These are phyloP conservation scores for Acer campestre DNA, from an alignment of 345 rosid species.

Conservation along the genomic window DNA sequence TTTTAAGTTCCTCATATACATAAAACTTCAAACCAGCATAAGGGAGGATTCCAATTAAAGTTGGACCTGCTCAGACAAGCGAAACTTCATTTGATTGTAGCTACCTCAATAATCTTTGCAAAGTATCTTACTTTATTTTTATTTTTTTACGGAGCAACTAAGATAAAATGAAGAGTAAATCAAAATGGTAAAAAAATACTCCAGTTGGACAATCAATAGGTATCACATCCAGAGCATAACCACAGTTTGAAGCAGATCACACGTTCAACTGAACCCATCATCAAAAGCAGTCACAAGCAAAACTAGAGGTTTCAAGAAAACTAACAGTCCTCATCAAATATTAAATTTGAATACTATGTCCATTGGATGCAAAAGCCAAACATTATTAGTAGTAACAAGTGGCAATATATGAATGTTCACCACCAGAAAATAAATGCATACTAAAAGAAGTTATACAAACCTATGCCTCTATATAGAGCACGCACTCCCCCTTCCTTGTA, in stretches of 20 bases:
- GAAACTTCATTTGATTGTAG: constrained; percentile 17
- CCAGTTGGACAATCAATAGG: background rate
- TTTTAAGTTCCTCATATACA: constrained; percentile 84
- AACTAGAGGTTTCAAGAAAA: constrained; percentile 7
- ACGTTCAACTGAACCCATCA: background rate
- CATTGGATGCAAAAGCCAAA: background rate
- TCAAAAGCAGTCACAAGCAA: constrained; percentile 2
- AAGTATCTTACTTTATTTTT: constrained; percentile 10
- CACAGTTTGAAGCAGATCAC: background rate
- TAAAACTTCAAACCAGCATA: constrained; percentile 96
- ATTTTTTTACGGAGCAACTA: background rate
- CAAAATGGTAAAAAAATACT: background rate
- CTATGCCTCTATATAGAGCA: constrained; percentile 83
- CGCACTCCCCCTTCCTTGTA: constrained; percentile 87
- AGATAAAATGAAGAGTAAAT: background rate
- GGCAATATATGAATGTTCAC: background rate
- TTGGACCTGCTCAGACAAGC: constrained; percentile 69
- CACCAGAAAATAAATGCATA: background rate
- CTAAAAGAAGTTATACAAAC: constrained; percentile 40
- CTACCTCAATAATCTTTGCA: constrained; percentile 10
- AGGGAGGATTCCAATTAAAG: constrained; percentile 88
- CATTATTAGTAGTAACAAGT: background rate
- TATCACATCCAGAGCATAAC: background rate
- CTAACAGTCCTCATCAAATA: background rate
- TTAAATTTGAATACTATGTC: background rate